Conservation (phyloP, 23 red algal species). For the Pyropia haitanensis region DNA sequence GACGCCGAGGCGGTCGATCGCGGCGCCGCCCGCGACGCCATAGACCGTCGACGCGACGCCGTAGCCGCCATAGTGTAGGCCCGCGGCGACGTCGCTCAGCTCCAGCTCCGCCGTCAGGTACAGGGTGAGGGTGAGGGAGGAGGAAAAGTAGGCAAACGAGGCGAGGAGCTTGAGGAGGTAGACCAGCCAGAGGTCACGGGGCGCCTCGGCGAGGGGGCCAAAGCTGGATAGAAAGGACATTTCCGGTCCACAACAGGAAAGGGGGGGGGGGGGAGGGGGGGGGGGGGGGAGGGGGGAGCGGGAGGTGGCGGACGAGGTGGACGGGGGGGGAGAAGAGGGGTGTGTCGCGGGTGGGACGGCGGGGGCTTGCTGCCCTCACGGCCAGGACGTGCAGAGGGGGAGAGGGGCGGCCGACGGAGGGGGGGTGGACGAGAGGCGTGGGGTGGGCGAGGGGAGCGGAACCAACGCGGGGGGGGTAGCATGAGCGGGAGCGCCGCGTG, state of each 20-base stretch:
- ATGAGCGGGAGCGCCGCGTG: background rate
- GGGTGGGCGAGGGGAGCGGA: background rate
- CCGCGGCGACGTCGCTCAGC: constrained; percentile 58
- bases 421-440: background rate
- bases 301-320: background rate
- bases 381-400: background rate
- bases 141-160: constrained; percentile 82
- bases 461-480: background rate
- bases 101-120: constrained; percentile 78
- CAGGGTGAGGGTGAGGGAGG: constrained; percentile 59
- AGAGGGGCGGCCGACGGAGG: background rate
- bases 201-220: constrained; percentile 31
- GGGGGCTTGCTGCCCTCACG: background rate
- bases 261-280: background rate
- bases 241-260: background rate
- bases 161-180: constrained; percentile 82
- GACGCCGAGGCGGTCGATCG: constrained; percentile 85
- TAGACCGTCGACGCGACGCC: constrained; percentile 78
- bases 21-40: constrained; percentile 74
- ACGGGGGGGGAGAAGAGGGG: background rate
- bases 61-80: constrained; percentile 74
- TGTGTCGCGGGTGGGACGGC: too few relatives aligned
- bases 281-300: background rate
- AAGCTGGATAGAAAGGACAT: constrained; percentile 1
- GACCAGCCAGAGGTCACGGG: constrained; percentile 76